Conservation (phyloP, 2,329 filamentous ascomycete species). For the Nectriaceae sp. region DNA sequence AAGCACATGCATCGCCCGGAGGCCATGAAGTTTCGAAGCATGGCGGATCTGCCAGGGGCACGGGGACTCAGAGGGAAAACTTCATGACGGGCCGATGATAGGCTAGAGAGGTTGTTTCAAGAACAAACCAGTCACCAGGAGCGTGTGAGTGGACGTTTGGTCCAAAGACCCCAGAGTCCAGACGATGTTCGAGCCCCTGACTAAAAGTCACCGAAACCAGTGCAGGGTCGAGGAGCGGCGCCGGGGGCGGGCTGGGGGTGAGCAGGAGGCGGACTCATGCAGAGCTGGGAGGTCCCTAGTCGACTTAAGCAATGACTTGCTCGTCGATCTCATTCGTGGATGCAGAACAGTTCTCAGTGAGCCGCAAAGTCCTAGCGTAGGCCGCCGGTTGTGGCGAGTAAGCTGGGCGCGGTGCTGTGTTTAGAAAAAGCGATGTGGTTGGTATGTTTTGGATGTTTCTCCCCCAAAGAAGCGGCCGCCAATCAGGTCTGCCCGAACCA, state of each 20-base stretch:
- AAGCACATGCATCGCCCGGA: constrained; percentile 17
- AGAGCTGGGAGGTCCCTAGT: constrained; percentile 9
- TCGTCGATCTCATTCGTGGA: not conserved
- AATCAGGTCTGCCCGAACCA: constrained; percentile 30
- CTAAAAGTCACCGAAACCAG: constrained; percentile 16
- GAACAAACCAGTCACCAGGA: constrained; percentile 26
- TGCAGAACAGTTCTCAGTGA: constrained; percentile 15
- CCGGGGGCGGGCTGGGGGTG: constrained; percentile 3
- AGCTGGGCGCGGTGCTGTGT: constrained; percentile 18
- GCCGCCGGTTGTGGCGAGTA: constrained; percentile 26
- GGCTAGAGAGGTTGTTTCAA: constrained; percentile 32
- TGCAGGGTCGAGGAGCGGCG: constrained; percentile 8
- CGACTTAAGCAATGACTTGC: not conserved
- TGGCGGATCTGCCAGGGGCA: constrained; percentile 35
- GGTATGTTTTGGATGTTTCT: constrained; percentile 19
- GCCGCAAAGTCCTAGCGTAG: constrained; percentile 19
- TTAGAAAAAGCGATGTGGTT: constrained; percentile 16
- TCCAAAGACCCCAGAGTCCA: constrained; percentile 19
- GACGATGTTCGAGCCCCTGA: constrained; percentile 26
- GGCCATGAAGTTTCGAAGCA: constrained; percentile 40
- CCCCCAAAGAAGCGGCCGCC: constrained; percentile 24
- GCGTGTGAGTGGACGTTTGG: constrained; percentile 23
- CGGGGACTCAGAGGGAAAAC: constrained; percentile 25
- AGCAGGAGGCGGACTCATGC: constrained; percentile 16
- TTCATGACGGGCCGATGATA: constrained; percentile 30